Evolutionary conservation across 495 filamentous ascomycete species (phyloP), one percentile per base, ranked within the genome.

Genomic region (Penicillium bialowiezense): DNA sequence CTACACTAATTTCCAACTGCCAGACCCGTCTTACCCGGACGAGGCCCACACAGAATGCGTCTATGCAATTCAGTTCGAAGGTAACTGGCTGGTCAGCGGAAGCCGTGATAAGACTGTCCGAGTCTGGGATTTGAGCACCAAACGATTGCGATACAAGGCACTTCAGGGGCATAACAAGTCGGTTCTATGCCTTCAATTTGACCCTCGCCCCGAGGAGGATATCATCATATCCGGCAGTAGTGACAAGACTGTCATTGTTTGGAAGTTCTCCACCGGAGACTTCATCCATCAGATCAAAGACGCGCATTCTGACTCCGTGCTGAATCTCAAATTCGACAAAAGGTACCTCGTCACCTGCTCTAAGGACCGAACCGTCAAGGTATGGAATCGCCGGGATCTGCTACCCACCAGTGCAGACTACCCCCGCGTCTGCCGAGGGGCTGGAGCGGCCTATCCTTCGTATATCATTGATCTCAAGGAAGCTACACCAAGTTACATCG

Each of bases 111-210:
- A 76, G 38, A 90, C 90, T 0, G 71, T 97, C 37, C 85, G 95
- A 34, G 85, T 96, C 18, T 99, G 93, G 93, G 81, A 96, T 62
- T 63, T 97, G 50, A 80, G 88, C 12, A 93, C 89, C 0, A 82
- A 86, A 52, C 81, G 93, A 37, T 74, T 96, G 21, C 67, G 86
- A 36, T 72, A 85, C 32, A 71, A 71, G 14, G 90, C 93, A 7
- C 68, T 99, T 14, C 54, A 65, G 13, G 91, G 88, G 7, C 93
- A 99, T 64, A 63, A 59, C 5, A 91, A 89, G 17, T 96, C 91
- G 21, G 93, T 99, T 3, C 75, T 97, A 10, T 97, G 95, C 63
- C 76, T 99, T 17, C 93, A 99, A 62, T 99, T 97, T 60, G 95
- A 99, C 62, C 88, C 91, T n/a, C 81, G 85, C 34, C 86, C 89